Base-by-base conservation (phyloP, 768 basidiomycete species). In the Suillus hirtellus region DNA sequence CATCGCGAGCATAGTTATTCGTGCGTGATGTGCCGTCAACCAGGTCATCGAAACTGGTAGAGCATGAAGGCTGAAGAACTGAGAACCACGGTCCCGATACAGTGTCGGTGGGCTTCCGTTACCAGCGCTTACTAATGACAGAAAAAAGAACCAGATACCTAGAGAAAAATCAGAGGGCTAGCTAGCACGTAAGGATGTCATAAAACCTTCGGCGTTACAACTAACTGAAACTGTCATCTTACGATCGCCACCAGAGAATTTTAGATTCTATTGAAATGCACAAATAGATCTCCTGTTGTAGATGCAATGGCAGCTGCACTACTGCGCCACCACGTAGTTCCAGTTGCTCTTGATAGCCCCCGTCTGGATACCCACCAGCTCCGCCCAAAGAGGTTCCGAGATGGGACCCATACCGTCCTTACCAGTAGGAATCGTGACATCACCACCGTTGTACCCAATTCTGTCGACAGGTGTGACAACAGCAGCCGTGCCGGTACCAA, bases 311-410 rank as follows among this genome's bases (percentile, higher is more conserved):
- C 8, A 60, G n/a, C 5, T 19, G 7, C 31, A 46, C 60, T 72
- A 74, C 62, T 76, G 68, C 44, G 66, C 50, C 6, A 82, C 84
- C 10, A 81, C 72, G 31, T 90, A 87, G 71, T 86, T 90, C 94
- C 94, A 96, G 35, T 89, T 86, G 72, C 90, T 91, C 50, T 84
- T 78, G 62, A 94, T 87, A 65, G 77, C 75, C 4, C 94, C 94
- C 65, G 86, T 89, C 76, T 96, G 93, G 61, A 92, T 87, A 6
- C 79, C 84, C 10, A 79, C 77, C 2, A 88, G 79, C 63, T 82
- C 75, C 58, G 77, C 78, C 73, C 84, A 79, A 35, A 87, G 73
- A 7, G 80, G 79, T 58, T 76, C 75, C 38, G 86, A 82, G 42
- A 79, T 82, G 0, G 88, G 87, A 0, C 94, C 94, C 86, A 95